Conservation (phyloP, 75 land plant species). For the Selaginella moellendorffii region DNA sequence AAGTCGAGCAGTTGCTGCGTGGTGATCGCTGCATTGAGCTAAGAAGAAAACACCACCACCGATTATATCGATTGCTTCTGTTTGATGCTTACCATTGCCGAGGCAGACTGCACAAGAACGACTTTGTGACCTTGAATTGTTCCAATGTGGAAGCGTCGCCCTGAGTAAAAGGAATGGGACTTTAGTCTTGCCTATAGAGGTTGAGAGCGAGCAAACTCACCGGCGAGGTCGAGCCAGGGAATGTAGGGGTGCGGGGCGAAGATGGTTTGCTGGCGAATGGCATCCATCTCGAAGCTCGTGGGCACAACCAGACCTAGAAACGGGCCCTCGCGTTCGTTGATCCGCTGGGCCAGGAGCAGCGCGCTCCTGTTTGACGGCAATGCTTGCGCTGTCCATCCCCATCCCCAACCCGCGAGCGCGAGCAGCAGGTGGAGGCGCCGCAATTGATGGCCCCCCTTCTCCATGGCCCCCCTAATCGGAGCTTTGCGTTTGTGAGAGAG, state of each 20-base stretch:
- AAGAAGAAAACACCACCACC: not conserved
- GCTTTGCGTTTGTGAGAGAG: not conserved
- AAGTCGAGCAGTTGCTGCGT: constrained; percentile 21
- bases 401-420: not conserved
- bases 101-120: constrained; percentile 38
- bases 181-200: not conserved
- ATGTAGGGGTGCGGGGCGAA: constrained; percentile 15
- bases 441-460: not conserved
- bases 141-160: constrained; percentile 41
- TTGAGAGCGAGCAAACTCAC: not conserved
- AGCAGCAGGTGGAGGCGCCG: not conserved
- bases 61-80: not conserved
- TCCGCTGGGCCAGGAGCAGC: not conserved
- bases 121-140: constrained; percentile 20
- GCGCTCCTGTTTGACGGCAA: constrained; percentile 11
- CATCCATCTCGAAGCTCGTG: constrained; percentile 31
- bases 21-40: constrained; percentile 32
- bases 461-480: not conserved
- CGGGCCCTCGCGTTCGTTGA: constrained; percentile 27
- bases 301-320: constrained; percentile 35
- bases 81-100: constrained; percentile 31
- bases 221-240: constrained; percentile 32
- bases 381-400: not conserved
- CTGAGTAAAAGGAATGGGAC: constrained; percentile 10
- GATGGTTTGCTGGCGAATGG: constrained; percentile 19